Base-by-base conservation (phyloP, 495 filamentous ascomycete genomes). In the Aspergillus ostianus region DNA sequence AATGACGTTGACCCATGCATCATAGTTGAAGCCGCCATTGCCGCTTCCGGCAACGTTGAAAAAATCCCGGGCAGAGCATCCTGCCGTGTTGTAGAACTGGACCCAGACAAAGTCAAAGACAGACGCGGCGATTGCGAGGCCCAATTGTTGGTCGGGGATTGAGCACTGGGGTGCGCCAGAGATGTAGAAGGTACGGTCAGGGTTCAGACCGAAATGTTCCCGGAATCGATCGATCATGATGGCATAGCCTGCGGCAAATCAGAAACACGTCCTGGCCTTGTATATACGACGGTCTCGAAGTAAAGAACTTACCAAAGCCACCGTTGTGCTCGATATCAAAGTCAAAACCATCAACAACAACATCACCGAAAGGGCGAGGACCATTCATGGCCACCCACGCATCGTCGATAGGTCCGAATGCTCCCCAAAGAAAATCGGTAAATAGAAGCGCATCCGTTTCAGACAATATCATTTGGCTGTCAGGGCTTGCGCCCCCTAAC, bases 311-410 rank as follows among this genome's bases (percentile, higher is more conserved):
- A 79, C 82, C 70, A 73, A 65, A 48, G 66, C 67, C 30, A 67
- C 79, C 63, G 68, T 73, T 59, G 65, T 73, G 61, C 65, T 89
- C 86, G 41, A 87, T 80, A 73, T 89, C 85, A 62, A 89, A 82
- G 63, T 92, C 89, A 58, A 91, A 91, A 4, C 89, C 88, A 70
- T 92, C 88, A 55, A 91, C 69, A 7, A 82, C 72, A 23, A 82
- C 80, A 29, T 78, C 63, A 9, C 81, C 80, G 63, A 91, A 89
- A 2, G 88, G 89, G 57, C 87, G 82, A 59, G 81, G 79, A 18
- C 62, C 68, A 57, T 55, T 52, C 6, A 62, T 61, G 26, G 53
- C 57, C 44, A 67, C 64, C 75, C 77, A 85, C 5, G 53, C 47
- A 19, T 69, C 62, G 0, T 73, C 73, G 8, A 63, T 53, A 1